Base-by-base conservation (phyloP, 225 moss, liverwort and hornwort species). In the Anthoceros angustus region DNA sequence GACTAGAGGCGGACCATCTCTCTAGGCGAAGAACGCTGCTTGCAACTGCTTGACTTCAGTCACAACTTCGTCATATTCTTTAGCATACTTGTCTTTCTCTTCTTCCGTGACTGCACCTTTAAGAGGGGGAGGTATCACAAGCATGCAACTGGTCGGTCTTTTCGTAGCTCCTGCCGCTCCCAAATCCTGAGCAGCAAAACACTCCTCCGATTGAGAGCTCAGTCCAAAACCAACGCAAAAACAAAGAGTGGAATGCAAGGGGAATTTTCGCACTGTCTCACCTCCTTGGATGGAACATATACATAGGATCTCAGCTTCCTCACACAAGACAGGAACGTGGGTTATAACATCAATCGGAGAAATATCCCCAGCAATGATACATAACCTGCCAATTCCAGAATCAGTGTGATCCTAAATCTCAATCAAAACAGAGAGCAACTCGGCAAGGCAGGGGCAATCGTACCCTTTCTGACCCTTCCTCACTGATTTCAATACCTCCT, bases 341-440 rank as follows among this genome's bases (percentile, higher is more conserved):
- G 98, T 98, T 68, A 92, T 98, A 42, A 98, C 98, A 72, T 98
- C 98, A 43, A 98, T 98, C 32, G 98, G 98, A 24, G 98, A 98
- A 67, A 98, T 98, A 46, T 98, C 98, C 40, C 98, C 98, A 0
- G 98, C 98, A 38, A 98, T 98, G 49, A 98, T 87, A 64, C 92
- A 92, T 72, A 98, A 70, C 64, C 91, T 98, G 82, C 78, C 74
- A 9, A 20, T 72, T 40, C 43, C 16, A 24, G 3, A 10, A 68
- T 23, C 20, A 11, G 40, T 14, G 23, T 24, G 11, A 0, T 8
- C 42, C 15, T 23, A 0, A 8, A 41, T 39, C 11, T 7, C 42
- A 66, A 16, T 18, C 40, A 23, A 42, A 66, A 4, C 14, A 42
- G 66, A 24, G 2, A 41, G 42, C 42, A 66, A 0, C 5, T 10